Conservation (phyloP, 2,329 filamentous ascomycete genomes). For the Rugonectria rugulosa region DNA sequence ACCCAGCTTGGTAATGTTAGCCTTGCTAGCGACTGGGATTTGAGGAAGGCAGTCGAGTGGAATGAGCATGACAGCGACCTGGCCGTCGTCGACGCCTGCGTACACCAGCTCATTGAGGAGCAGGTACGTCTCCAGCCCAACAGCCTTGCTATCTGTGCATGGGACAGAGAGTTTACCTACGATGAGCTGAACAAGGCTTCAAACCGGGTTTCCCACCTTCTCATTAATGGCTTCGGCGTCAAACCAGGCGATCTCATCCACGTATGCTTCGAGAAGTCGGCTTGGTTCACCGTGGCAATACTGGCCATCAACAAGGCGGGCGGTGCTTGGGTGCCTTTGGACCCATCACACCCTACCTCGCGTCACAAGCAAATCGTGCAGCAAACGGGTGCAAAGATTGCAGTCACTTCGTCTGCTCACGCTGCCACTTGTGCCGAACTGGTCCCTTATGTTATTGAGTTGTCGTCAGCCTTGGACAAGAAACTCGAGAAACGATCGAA, state of each 20-base stretch:
- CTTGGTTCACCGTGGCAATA: constrained; percentile 7
- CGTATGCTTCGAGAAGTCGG: constrained; percentile 16
- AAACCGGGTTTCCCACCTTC: constrained; percentile 5
- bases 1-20: neutral
- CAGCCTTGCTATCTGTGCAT: constrained; percentile 31
- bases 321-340: constrained; percentile 8
- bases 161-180: constrained; percentile 38
- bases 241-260: constrained; percentile 13
- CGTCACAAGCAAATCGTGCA: constrained; percentile 1
- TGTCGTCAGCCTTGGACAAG: constrained; percentile 1
- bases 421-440: neutral
- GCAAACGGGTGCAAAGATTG: constrained; percentile 2
- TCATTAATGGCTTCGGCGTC: constrained; percentile 15
- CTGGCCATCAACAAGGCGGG: constrained; percentile 10
- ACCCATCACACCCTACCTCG: constrained; percentile 3
- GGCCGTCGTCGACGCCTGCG: neutral
- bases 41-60: constrained; percentile 1
- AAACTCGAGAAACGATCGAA: constrained; percentile 2
- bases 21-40: constrained; percentile 1
- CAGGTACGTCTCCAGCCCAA: constrained; percentile 9
- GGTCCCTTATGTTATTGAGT: neutral
- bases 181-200: constrained; percentile 18
- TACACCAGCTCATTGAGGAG: constrained; percentile 32
- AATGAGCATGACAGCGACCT: neutral
- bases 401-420: neutral